These are phyloP conservation scores for Lotus japonicus DNA, from an alignment of 306 rosid genomes.

Conservation along the genomic window DNA sequence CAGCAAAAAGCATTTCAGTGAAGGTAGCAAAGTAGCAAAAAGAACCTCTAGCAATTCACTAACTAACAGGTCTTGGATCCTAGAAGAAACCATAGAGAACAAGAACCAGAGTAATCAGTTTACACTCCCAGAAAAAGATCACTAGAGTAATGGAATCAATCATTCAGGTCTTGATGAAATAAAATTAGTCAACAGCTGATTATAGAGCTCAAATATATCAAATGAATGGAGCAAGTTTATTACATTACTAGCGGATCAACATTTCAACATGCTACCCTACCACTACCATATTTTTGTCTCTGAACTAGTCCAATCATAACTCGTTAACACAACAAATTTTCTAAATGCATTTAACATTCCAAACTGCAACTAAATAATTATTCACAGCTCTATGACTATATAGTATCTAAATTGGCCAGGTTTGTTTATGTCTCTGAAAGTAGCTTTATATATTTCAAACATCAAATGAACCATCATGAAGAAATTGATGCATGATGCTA, in stretches of 20 bases:
- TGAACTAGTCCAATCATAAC: neutral
- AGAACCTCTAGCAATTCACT: conserved; percentile 6
- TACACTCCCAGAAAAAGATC: neutral
- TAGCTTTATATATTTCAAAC: no score
- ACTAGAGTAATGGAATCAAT: neutral
- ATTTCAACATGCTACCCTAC: neutral
- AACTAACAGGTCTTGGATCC: neutral
- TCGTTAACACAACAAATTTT: neutral
- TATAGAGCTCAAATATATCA: neutral
- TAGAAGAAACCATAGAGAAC: neutral
- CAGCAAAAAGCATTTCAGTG: neutral
- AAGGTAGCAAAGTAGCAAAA: neutral
- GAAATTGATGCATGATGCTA: no score
- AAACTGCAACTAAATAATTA: neutral
- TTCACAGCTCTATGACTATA: no score
- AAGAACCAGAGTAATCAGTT: conserved; percentile 9
- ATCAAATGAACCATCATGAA: no score
- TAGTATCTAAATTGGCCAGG: no score
- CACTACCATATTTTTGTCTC: neutral
- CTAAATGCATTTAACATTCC: neutral
- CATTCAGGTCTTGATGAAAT: no score
- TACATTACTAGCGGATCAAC: neutral
- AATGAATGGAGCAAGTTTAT: neutral
- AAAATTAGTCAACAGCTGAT: neutral
- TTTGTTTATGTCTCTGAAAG: no score